Evolutionary conservation across 495 filamentous ascomycete species (phyloP), one percentile per base, ranked within the genome.

Genomic region (Daldinia vernicosa): DNA sequence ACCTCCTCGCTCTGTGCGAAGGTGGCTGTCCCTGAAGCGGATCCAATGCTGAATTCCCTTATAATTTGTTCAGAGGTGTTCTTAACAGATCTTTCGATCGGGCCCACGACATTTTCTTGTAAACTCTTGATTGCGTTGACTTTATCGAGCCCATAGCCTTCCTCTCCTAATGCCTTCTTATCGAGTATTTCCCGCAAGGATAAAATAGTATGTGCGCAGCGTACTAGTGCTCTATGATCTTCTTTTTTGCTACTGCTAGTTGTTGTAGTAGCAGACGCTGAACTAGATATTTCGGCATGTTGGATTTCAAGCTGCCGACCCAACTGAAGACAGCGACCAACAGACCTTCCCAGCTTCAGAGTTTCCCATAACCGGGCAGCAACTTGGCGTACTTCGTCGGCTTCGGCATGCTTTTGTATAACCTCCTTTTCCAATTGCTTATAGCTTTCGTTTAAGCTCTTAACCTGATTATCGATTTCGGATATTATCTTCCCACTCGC

Each of bases 231-330:
- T 28, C 90, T 84, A 67, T 92, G 88, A 60, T 95, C 93, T 67
- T 93, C 92, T 64, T 86, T 88, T 32, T 77, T 86, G 64, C 74
- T 74, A 27, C 6, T 74, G 27, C 27, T 61, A 9, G 74, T 39
- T 5, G 74, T 50, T 5, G 74, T 50, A 35, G 69, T 60, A 12
- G 71, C 71, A 11, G 77, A 72, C 6, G 66, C 69, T 1, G 77
- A 76, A 43, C 78, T 80, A 24, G 80, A 22, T 78, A 87, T 54
- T 79, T 87, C 72, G 85, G 82, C 70, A 90, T 87, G 74, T 78
- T 97, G 94, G 14, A 90, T 85, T 75, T 98, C 94, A 22, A 99
- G 85, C 81, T 97, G 94, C 30, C 95, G 83, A 0, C 92, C 93
- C 17, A 98, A 83, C 50, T 89, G 87, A 27, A 98, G 82, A 67